These are phyloP conservation scores for Zygosaccharomyces bailii DNA, from an alignment of 805 yeast species.

Conservation along the genomic window DNA sequence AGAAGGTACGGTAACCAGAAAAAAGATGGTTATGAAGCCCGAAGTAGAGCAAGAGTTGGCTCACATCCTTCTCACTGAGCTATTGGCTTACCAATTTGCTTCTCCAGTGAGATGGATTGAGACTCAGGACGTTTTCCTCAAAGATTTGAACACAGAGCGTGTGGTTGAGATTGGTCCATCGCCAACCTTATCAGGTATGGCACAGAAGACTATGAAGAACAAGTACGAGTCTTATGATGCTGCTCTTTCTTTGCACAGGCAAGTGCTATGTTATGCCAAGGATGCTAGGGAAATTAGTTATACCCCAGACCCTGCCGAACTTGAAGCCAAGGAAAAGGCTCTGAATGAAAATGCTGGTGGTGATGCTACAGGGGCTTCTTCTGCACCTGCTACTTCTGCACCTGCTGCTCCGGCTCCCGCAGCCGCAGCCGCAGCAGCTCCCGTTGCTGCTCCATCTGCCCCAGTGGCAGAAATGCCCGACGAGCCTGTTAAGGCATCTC, in stretches of 20 bases:
- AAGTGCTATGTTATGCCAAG: constrained; percentile 91
- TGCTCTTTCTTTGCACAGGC: constrained; percentile 81
- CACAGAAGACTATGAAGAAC: constrained; percentile 92
- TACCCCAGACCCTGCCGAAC: constrained; percentile 68
- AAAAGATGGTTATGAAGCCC: constrained; percentile 49
- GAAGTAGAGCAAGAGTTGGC: constrained; percentile 98
- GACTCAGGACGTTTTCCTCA: constrained; percentile 95
- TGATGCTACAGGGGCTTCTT: constrained; percentile 34
- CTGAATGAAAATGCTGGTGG: constrained; percentile 28
- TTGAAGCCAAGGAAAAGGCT: constrained; percentile 34
- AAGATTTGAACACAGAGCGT: constrained; percentile 92
- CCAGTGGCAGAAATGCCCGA: constrained; percentile 85
- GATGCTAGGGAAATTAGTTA: constrained; percentile 96
- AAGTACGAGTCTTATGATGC: constrained; percentile 95
- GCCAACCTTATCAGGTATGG: constrained; percentile 98
- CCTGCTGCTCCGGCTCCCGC: constrained; percentile 56
- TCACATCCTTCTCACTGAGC: constrained; percentile 88
- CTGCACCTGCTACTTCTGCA: constrained; percentile 51
- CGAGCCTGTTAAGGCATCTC: constrained; percentile 80
- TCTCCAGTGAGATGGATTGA: constrained; percentile 99
- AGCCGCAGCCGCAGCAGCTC: constrained; percentile 54
- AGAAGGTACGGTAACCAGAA: not conserved
- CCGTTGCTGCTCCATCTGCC: constrained; percentile 59
- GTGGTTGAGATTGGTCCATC: constrained; percentile 99
- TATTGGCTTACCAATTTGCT: constrained; percentile 97